A percentile compares a stretch with the other conserved stretches of the same genome.
Evolutionary conservation across 495 filamentous ascomycete genomes (phyloP).

Genomic region (Talaromyces trachyspermus): DNA sequence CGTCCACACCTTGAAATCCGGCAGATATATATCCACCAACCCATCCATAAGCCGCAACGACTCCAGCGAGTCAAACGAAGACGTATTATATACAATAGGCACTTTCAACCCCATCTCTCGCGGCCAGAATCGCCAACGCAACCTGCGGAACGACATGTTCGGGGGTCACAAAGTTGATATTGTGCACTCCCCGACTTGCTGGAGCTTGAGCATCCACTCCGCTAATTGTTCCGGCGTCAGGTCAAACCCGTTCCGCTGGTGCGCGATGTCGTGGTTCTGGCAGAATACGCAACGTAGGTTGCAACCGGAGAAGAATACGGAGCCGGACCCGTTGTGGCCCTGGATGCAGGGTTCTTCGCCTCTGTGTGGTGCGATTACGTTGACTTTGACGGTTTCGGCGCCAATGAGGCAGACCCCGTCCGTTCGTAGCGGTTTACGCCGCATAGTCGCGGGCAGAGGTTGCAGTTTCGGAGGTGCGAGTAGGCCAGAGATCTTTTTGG

Average conservation of each 20-base stretch:
- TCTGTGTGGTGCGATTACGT: conserved; percentile 60
- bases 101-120: conserved; percentile 55
- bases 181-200: conserved; percentile 62
- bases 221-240: conserved; percentile 70
- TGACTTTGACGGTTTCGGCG: conserved; percentile 60
- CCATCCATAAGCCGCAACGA: conserved; percentile 63
- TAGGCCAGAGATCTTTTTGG: conserved; percentile 62
- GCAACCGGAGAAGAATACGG: conserved; percentile 70
- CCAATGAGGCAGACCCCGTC: conserved; percentile 69
- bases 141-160: conserved; percentile 77
- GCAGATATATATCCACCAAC: conserved; percentile 69
- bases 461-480: conserved; percentile 63
- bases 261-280: conserved; percentile 75
- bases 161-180: conserved; percentile 72
- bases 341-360: conserved; percentile 65
- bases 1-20: conserved; percentile 74
- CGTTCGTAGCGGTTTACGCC: conserved; percentile 65
- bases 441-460: conserved; percentile 67
- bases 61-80: conserved; percentile 62
- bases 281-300: conserved; percentile 76
- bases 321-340: conserved; percentile 64
- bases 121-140: conserved; percentile 59
- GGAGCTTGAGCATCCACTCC: conserved; percentile 70
- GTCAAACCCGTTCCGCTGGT: conserved; percentile 64
- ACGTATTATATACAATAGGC: conserved; percentile 75